A percentile compares a stretch with the other conserved stretches of the same genome.
These are phyloP conservation scores for Adansonia grandidieri DNA, from an alignment of 441 rosid genomes.

Conservation along the genomic window DNA sequence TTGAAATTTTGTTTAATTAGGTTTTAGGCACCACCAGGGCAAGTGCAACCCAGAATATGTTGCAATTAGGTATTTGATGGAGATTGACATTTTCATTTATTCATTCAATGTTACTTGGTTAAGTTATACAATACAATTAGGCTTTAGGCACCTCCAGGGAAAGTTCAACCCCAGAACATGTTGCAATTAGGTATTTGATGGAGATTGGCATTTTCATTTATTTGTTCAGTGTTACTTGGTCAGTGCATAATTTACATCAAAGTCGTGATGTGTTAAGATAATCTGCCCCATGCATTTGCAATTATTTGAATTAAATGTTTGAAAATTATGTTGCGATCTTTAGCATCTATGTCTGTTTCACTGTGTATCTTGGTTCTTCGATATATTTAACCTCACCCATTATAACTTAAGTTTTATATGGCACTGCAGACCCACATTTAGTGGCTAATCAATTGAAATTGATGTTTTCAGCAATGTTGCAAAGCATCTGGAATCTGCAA, in stretches of 20 bases:
- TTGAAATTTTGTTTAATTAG: background rate
- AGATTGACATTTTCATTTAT: background rate
- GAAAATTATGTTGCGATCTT: background rate
- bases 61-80: slow-evolving; percentile 6
- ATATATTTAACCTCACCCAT: background rate
- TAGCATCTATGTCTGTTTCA: background rate
- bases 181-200: slow-evolving; percentile 2
- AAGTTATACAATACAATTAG: background rate
- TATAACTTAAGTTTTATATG: background rate
- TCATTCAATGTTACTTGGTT: background rate
- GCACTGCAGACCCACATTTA: background rate
- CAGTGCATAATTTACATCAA: background rate
- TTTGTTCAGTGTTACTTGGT: background rate
- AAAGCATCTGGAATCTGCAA: slow-evolving; percentile 90
- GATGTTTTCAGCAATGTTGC: slow-evolving; percentile 52
- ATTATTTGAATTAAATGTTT: background rate
- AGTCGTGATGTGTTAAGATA: background rate
- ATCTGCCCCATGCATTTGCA: background rate
- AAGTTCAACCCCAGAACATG: background rate
- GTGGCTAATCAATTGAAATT: slow-evolving; percentile 19
- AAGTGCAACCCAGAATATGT: background rate
- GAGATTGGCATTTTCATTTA: background rate
- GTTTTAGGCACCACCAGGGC: background rate
- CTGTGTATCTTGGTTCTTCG: background rate
- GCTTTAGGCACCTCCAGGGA: background rate